These are phyloP conservation scores for Auriscalpium vulgare DNA, from an alignment of 768 basidiomycete genomes.

Conservation along the genomic window DNA sequence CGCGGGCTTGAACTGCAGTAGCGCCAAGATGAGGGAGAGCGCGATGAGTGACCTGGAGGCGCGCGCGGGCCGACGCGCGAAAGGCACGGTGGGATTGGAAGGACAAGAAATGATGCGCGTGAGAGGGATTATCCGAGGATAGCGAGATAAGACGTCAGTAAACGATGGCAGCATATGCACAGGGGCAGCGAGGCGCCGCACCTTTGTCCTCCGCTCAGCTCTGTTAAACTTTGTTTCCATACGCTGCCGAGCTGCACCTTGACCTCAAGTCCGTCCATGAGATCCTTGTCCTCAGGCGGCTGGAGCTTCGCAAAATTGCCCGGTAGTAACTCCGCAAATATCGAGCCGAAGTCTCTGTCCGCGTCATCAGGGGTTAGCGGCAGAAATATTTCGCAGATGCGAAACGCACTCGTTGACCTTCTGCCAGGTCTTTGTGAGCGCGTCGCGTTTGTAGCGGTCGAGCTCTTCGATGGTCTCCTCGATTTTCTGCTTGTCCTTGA, in stretches of 20 bases:
- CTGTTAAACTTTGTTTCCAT: conserved; percentile 97
- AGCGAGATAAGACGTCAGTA: background rate
- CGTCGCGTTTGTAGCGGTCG: conserved; percentile 90
- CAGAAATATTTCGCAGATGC: background rate
- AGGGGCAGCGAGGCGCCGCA: conserved; percentile 27
- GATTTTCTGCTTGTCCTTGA: conserved; percentile 92
- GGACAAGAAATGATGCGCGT: no score
- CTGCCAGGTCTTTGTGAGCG: conserved; percentile 90
- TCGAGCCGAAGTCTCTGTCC: conserved; percentile 85
- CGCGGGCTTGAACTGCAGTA: conserved; percentile 98
- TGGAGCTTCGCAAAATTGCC: conserved; percentile 95
- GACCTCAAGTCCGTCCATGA: conserved; percentile 94
- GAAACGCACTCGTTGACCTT: conserved; percentile 80
- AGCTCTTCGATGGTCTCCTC: conserved; percentile 89
- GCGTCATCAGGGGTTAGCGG: background rate
- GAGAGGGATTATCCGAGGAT: background rate
- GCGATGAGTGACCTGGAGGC: conserved; percentile 83
- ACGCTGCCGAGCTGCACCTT: conserved; percentile 92
- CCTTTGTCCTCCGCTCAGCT: conserved; percentile 96
- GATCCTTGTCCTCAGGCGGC: conserved; percentile 87
- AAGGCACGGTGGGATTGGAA: no score
- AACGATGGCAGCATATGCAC: background rate
- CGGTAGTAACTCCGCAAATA: conserved; percentile 91
- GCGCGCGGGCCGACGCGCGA: background rate
- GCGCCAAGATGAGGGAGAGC: conserved; percentile 94